These are phyloP conservation scores for Cytospora paraplurivora DNA, from an alignment of 2,329 filamentous ascomycete genomes.

Conservation along the genomic window DNA sequence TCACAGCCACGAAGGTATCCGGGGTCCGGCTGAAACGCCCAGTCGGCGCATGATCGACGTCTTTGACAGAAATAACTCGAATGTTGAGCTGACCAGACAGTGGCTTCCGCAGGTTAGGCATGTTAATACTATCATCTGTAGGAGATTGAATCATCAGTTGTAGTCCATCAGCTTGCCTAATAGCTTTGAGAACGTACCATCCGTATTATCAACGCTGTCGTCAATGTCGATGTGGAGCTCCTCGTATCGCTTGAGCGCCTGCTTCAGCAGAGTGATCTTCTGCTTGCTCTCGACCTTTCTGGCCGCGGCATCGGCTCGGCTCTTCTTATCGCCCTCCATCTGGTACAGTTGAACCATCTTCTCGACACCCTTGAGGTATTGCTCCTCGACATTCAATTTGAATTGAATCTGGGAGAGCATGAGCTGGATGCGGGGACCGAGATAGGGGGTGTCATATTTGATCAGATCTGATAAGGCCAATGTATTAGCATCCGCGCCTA, in stretches of 20 bases:
- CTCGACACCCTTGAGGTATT: constrained; percentile 98
- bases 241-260: constrained; percentile 94
- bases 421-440: constrained; percentile 95
- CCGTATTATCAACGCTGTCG: constrained; percentile 73
- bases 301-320: constrained; percentile 87
- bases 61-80: constrained; percentile 83
- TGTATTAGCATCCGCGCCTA: constrained; percentile 25
- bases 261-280: constrained; percentile 94
- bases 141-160: constrained; percentile 35
- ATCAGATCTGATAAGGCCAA: constrained; percentile 72
- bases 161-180: not conserved
- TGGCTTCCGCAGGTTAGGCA: constrained; percentile 93
- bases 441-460: constrained; percentile 95
- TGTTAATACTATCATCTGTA: constrained; percentile 92
- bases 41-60: constrained; percentile 89
- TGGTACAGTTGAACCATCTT: constrained; percentile 99
- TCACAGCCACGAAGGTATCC: constrained; percentile 94
- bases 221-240: constrained; percentile 89
- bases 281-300: constrained; percentile 93
- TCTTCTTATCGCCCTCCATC: constrained; percentile 96
- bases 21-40: constrained; percentile 85
- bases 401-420: constrained; percentile 99
- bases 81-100: constrained; percentile 87
- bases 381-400: constrained; percentile 97
- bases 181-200: constrained; percentile 62